Evolutionary conservation across 2,329 filamentous ascomycete species (phyloP).

Genomic region (Ambrosiella beaveri): DNA sequence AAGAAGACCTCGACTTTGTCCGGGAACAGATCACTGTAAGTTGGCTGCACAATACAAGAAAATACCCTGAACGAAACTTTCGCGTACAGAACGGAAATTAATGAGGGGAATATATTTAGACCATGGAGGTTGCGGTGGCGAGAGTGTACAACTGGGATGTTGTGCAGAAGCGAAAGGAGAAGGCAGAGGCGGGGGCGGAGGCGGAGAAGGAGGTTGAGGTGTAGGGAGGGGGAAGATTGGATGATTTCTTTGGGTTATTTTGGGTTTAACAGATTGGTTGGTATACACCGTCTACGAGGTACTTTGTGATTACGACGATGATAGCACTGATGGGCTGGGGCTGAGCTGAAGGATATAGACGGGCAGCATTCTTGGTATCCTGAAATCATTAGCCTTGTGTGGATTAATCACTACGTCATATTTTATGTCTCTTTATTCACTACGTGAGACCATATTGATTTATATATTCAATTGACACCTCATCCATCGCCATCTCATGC

Average conservation of each 20-base stretch:
- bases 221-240: background rate
- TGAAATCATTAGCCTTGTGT: no score
- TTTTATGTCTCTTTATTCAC: no score
- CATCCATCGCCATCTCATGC: no score
- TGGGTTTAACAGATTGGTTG: background rate
- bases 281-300: background rate
- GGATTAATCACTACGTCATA: no score
- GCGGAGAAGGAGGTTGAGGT: slow-evolving; percentile 22
- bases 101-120: slow-evolving; percentile 33
- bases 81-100: background rate
- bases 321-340: no score
- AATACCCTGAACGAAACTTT: background rate
- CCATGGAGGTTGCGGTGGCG: slow-evolving; percentile 88
- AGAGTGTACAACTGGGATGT: slow-evolving; percentile 99
- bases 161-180: slow-evolving; percentile 84
- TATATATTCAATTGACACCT: background rate
- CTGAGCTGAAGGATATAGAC: no score
- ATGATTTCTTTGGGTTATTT: background rate
- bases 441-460: background rate
- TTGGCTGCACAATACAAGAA: slow-evolving; percentile 12
- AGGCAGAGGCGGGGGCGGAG: slow-evolving; percentile 40
- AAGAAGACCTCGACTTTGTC: slow-evolving; percentile 91
- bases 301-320: background rate
- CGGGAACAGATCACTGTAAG: slow-evolving; percentile 88
- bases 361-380: no score